Evolutionary conservation across 2,329 filamentous ascomycete genomes (phyloP), one percentile per base, ranked within the genome.

Genomic region (Paraconiothyrium sp.): DNA sequence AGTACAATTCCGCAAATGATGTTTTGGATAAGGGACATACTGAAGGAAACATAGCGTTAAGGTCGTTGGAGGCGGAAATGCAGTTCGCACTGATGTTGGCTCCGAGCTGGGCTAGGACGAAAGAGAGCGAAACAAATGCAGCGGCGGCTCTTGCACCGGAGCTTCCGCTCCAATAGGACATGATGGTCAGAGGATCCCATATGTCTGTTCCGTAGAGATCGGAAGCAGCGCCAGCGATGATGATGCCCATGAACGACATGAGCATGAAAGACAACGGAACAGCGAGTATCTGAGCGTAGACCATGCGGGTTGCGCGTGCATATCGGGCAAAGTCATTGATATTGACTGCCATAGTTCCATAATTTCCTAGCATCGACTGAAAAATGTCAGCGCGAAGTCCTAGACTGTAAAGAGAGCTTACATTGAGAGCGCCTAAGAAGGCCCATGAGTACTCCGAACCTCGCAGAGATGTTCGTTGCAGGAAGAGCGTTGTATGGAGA

Each of bases 21-120:
- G 1, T 3, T 32, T 35, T 37, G 11, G 5, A 2, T 10, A 32
- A 30, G 13, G 6, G 10, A 13, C 34, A 16, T 39, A 54, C 50
- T 13, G 34, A 54, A 39, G 37, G 52, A n/a, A 55, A 55, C 52
- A 55, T 55, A 9, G 52, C 52, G n/a, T 55, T 49, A 1, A 57
- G 34, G 56, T 67, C 65, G 54, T 67, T 68, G 14, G 64, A 62
- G 20, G 49, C 58, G 10, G 61, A 63, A 32, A 71, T 65, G 49
- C 54, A 55, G 44, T 67, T 71, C n/a, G 69, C 66, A 22, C 62
- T 63, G 10, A 71, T 61, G 54, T 71, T 70, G 30, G 59, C 59
- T 22, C 62, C 57, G 27, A 71, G 57, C 32, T 63, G 61, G 9
- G 61, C 64, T 14, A 71, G 54, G 16, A 64, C 44, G 56, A 63